Conservation (phyloP, 169 alveolate species). For the Plasmodium gonderi region DNA sequence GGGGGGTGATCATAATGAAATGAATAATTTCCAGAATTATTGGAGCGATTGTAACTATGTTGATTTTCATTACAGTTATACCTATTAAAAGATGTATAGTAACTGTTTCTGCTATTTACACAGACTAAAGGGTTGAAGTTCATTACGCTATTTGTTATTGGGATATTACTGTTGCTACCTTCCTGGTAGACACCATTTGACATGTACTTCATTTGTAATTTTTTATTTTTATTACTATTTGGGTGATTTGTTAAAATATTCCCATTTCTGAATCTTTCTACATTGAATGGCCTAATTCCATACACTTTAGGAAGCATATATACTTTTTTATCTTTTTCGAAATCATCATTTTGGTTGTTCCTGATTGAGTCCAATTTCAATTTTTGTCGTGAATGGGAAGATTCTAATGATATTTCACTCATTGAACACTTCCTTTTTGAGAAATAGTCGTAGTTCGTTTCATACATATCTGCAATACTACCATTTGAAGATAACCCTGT, state of each 20-base stretch:
- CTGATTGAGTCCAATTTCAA: background rate
- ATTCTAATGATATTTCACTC: background rate
- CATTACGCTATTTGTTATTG: background rate
- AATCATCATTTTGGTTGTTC: background rate
- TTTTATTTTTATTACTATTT: background rate
- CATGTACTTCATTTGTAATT: background rate
- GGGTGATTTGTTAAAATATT: background rate
- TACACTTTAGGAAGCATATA: background rate
- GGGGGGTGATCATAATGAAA: background rate
- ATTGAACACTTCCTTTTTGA: background rate
- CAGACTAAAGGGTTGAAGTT: conserved; percentile 29
- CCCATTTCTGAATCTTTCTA: background rate
- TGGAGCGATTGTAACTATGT: background rate
- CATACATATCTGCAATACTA: conserved; percentile 45
- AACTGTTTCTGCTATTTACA: background rate
- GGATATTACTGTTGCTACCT: background rate
- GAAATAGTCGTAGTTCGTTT: conserved; percentile 19
- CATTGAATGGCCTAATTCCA: background rate
- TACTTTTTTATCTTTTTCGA: background rate
- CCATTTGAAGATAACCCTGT: conserved; percentile 13
- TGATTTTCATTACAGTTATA: background rate
- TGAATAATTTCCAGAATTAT: background rate
- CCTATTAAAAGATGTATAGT: background rate
- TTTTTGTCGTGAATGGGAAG: background rate
- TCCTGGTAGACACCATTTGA: background rate